Evolutionary conservation across 768 basidiomycete genomes (phyloP), one percentile per base, ranked within the genome.

Genomic region (Psilocybe cyanescens): DNA sequence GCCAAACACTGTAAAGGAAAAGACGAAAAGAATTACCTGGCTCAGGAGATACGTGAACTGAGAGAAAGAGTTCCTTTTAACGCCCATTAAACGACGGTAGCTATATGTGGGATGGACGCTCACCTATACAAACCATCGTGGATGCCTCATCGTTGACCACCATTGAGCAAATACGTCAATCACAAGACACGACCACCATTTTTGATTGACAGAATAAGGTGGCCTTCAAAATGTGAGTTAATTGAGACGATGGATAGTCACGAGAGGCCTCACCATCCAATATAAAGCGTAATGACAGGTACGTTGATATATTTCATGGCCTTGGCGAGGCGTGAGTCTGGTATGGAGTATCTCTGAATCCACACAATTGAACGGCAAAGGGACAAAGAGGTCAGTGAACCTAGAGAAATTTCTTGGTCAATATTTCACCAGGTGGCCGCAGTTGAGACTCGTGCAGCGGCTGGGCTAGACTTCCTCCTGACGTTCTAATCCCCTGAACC

Each of bases 1-100:
- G 24, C 87, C 87, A 66, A 84, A 86, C n/a, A 87, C 85, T 1
- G 86, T 84, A 67, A 88, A 88, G 0, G 86, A 85, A 4, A 86
- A 74, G 35, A 88, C 76, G 66, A 86, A 86, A 17, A 85, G 78
- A 79, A 87, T 86, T 55, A 86, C 79, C 67, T 88, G 86, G 28
- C 84, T 82, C 4, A 89, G 70, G 29, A 88, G 80, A 66, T 86
- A 88, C 87, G 70, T 87, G n/a, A n/a, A 86, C 69, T 77, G 58
- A 30, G 6, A n/a, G 24, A 51, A 72, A 62, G 80, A 78, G 70
- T 84, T 12, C 14, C 1, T 14, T 57, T 24, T 12, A n/a, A 11
- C 16, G 4, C 35, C 1, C 7, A 19, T 19, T 0, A 11, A 3
- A 30, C 29, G 29, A 53, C 16, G 49, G 1, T 30, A 24, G 31